Evolutionary conservation across 495 filamentous ascomycete species (phyloP).

Genomic region (Choiromyces venosus): DNA sequence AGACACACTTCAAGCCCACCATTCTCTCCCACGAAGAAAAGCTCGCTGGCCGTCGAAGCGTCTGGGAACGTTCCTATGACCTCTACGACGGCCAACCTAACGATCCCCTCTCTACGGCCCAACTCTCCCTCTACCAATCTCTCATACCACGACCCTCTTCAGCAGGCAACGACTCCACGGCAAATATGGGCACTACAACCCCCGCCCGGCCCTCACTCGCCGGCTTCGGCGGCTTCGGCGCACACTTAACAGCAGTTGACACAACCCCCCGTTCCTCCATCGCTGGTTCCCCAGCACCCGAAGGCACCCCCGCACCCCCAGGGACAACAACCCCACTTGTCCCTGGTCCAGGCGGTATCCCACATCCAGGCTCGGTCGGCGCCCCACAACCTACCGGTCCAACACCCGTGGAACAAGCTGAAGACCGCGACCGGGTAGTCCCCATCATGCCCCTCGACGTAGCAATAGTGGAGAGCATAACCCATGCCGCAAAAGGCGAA

Average conservation of each 20-base stretch:
- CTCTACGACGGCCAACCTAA: conserved; percentile 87
- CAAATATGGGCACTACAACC: conserved; percentile 46
- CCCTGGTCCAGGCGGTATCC: conserved; percentile 48
- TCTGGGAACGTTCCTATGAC: conserved; percentile 81
- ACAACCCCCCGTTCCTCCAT: conserved; percentile 76
- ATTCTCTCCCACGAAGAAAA: conserved; percentile 79
- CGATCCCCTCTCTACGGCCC: conserved; percentile 80
- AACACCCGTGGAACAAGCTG: conserved; percentile 50
- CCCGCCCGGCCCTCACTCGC: conserved; percentile 51
- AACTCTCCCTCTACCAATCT: conserved; percentile 80
- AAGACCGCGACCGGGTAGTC: conserved; percentile 73
- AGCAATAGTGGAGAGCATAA: conserved; percentile 80
- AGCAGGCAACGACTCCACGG: conserved; percentile 45
- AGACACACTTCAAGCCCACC: conserved; percentile 66
- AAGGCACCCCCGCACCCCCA: conserved; percentile 61
- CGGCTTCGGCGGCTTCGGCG: conserved; percentile 49
- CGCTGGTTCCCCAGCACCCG: conserved; percentile 79
- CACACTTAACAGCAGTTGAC: conserved; percentile 45
- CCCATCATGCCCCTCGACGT: conserved; percentile 77
- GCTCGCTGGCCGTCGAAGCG: conserved; percentile 65
- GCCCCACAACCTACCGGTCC: conserved; percentile 43
- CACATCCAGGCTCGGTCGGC: conserved; percentile 40
- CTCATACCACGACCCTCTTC: conserved; percentile 73
- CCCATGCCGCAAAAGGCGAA: conserved; percentile 77
- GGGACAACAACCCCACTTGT: conserved; percentile 54